phyloP scores from a whole-genome alignment of 176 grass and related monocot genomes.

The Melocanna baccifera region DNA sequence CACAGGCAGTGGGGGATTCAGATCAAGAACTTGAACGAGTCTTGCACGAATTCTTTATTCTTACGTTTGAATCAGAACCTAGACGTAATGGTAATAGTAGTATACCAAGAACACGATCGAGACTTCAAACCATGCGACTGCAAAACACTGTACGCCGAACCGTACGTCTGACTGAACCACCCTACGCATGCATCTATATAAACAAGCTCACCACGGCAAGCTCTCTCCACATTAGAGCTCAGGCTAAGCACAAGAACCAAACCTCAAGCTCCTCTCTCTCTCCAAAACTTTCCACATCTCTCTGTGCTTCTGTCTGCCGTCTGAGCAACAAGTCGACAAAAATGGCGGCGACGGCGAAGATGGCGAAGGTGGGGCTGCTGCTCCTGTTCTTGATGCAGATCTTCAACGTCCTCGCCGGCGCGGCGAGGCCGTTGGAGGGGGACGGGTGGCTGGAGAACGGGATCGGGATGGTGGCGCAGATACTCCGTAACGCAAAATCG shows the following conservation, averaged over 20 bases:
- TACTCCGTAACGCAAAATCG: conserved; percentile 21
- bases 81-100: neutral
- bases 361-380: conserved; percentile 1
- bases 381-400: conserved; percentile 15
- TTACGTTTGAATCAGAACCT: conserved; percentile 11
- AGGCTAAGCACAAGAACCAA: neutral
- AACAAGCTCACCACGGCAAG: neutral
- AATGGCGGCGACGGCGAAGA: neutral
- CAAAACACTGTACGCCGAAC: neutral
- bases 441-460: neutral
- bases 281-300: neutral
- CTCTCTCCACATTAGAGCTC: neutral
- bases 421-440: conserved; percentile 20
- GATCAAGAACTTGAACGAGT: conserved; percentile 13
- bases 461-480: conserved; percentile 26
- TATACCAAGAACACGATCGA: neutral
- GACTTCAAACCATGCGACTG: neutral
- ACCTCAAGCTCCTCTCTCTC: neutral
- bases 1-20: neutral
- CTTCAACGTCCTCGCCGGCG: neutral
- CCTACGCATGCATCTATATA: conserved; percentile 17
- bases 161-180: neutral
- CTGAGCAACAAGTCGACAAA: neutral
- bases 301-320: neutral
- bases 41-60: neutral